phyloP scores from a whole-genome alignment of 1,139 yeast species.

The Yamadazyma blattariae region DNA sequence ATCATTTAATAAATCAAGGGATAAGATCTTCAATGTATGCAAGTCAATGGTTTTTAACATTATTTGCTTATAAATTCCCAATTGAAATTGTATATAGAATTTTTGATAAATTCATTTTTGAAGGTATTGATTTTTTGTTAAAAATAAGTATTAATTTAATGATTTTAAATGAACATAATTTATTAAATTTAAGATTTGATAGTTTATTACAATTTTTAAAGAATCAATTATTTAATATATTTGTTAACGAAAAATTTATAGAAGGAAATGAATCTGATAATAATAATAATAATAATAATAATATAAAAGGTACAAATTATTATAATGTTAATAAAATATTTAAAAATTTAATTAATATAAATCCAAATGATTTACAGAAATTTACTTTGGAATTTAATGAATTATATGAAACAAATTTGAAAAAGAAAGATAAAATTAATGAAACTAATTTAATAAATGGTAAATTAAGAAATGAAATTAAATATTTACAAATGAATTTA shows the following conservation, averaged over 20 bases:
- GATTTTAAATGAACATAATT: constrained; percentile 57
- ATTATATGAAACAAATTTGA: constrained; percentile 64
- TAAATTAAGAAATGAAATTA: constrained; percentile 68
- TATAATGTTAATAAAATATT: constrained; percentile 75
- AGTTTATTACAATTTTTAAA: constrained; percentile 71
- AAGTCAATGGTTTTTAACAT: constrained; percentile 91
- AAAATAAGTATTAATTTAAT: constrained; percentile 79
- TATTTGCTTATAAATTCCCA: constrained; percentile 93
- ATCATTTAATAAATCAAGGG: constrained; percentile 81
- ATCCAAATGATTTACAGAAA: constrained; percentile 67
- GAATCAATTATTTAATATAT: constrained; percentile 71
- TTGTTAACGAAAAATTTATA: constrained; percentile 45
- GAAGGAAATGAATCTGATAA: constrained; percentile 4
- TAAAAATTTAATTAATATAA: constrained; percentile 72
- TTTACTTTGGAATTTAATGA: constrained; percentile 75
- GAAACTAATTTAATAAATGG: constrained; percentile 64
- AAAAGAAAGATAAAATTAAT: constrained; percentile 69
- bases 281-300: constrained; percentile 12
- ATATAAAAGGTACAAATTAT: constrained; percentile 11
- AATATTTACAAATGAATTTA: constrained; percentile 69
- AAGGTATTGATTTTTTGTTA: constrained; percentile 81
- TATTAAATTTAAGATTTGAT: constrained; percentile 70
- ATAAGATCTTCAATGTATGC: constrained; percentile 92
- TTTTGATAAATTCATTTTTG: constrained; percentile 81
- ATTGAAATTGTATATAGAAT: constrained; percentile 77